Evolutionary conservation across 148 eudicot species (phyloP).

Genomic region (Polygonum aviculare): DNA sequence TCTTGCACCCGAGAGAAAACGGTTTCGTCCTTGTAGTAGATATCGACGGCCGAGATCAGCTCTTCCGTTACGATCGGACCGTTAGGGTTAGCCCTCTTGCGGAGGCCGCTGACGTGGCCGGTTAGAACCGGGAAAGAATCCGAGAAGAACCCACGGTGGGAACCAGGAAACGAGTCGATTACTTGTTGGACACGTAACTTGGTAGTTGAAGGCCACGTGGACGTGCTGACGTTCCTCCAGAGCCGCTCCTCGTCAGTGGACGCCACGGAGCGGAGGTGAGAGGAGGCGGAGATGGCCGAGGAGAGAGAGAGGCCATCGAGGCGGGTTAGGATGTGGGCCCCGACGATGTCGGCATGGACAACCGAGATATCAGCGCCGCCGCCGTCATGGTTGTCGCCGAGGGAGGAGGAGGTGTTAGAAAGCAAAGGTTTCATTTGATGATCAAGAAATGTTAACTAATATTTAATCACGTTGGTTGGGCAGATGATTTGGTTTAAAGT

Average conservation of each 20-base stretch:
- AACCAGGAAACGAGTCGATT: slow-evolving; percentile 25
- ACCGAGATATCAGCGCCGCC: slow-evolving; percentile 16
- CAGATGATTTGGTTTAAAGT: neutral
- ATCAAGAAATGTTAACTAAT: neutral
- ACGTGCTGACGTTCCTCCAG: slow-evolving; percentile 33
- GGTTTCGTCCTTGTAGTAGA: slow-evolving; percentile 26
- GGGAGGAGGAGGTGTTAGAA: neutral
- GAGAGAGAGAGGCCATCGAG: slow-evolving; percentile 45
- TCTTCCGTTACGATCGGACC: slow-evolving; percentile 2
- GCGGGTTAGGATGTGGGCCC: slow-evolving; percentile 26
- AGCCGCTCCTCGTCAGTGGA: slow-evolving; percentile 25
- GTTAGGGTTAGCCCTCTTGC: neutral
- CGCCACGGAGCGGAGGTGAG: slow-evolving; percentile 20
- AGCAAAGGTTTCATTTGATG: neutral
- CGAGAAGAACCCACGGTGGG: slow-evolving; percentile 41
- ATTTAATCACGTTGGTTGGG: neutral
- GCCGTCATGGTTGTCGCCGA: neutral
- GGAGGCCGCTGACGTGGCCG: neutral
- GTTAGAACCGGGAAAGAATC: slow-evolving; percentile 30
- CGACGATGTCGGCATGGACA: slow-evolving; percentile 35
- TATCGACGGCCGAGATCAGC: slow-evolving; percentile 51
- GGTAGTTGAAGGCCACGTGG: slow-evolving; percentile 44
- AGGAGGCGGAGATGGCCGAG: slow-evolving; percentile 29
- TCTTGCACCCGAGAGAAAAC: slow-evolving; percentile 33
- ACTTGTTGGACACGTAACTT: slow-evolving; percentile 18